Base-by-base conservation (phyloP, 2,329 filamentous ascomycete genomes). In the Xylaria sp. region DNA sequence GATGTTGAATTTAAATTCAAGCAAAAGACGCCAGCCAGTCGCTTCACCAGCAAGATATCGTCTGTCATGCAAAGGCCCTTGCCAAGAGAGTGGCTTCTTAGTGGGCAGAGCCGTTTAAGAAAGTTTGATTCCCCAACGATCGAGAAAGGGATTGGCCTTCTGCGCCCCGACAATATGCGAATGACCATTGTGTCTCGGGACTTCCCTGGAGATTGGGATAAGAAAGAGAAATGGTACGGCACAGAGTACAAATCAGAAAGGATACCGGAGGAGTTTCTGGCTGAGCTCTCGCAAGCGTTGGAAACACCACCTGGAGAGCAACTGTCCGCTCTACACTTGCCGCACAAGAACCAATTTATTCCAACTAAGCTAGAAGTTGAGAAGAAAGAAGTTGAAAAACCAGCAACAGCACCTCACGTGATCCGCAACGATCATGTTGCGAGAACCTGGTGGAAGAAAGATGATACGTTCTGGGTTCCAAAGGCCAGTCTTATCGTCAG, bases 391-490 rank as follows among this genome's bases (percentile, higher is more conserved):
- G 87, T 96, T n/a, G 85, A 89, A 31, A 88, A 92, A 73, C 92
- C 94, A 1, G 84, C 90, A 0, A 86, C 92, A 64, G 85, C 89
- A 0, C 96, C 96, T 0, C 91, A 90, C 69, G 85, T 99, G 28
- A 91, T 99, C 70, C 90, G 94, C 73, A 94, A 97, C 74, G 95
- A 97, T 73, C 86, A 90, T 6, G 83, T 89, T 40, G 90, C 93
- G 0, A 90, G 94, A 36, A 91, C 93, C 2, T 99, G 96, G 96
- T 97, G 90, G 85, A 99, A 99, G 84, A 98, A 98, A 81, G 96
- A 99, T 76, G 96, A 99, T 75, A 94, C 91, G 0, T 99, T 98
- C 81, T 98, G 95, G 94, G 96, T 98, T 10, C 96, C 96, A 9
- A 97, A 97, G 80, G 96, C 93, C 3, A 96, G 94, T 67, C 84